These are phyloP conservation scores for Claviceps fusiformis DNA, from an alignment of 2,329 filamentous ascomycete species.

Conservation along the genomic window DNA sequence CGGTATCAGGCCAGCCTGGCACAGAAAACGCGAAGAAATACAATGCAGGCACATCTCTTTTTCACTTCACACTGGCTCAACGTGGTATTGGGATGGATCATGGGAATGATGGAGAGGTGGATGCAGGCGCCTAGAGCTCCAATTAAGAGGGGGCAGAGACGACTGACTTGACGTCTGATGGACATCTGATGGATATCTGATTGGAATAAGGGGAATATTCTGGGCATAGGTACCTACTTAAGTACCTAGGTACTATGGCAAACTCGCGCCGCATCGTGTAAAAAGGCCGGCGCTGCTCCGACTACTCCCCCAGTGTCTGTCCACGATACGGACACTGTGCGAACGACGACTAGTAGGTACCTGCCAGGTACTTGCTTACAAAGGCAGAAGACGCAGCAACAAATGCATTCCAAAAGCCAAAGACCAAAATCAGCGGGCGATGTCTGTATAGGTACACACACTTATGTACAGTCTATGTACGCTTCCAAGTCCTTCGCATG, in stretches of 20 bases:
- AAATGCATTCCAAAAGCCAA: too few relatives aligned
- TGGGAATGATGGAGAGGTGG: neutral
- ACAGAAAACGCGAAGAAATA: neutral
- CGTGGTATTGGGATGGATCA: slow-evolving; percentile 2
- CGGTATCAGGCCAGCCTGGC: neutral
- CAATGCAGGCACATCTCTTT: neutral
- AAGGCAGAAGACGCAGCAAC: too few relatives aligned
- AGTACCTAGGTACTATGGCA: neutral
- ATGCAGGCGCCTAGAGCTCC: slow-evolving; percentile 21
- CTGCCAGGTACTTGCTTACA: too few relatives aligned
- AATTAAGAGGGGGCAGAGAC: slow-evolving; percentile 13
- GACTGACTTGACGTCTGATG: neutral
- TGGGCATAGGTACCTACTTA: too few relatives aligned
- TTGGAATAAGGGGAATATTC: neutral
- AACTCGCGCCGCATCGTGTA: neutral
- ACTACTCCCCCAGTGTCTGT: too few relatives aligned
- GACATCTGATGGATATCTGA: neutral
- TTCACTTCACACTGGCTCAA: slow-evolving; percentile 1
- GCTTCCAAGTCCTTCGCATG: too few relatives aligned
- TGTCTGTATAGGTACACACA: too few relatives aligned
- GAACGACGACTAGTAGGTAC: too few relatives aligned
- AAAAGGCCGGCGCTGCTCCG: too few relatives aligned
- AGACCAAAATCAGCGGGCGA: too few relatives aligned
- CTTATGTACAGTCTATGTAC: too few relatives aligned
- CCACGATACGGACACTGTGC: too few relatives aligned